A percentile compares a stretch with the other conserved stretches of the same genome.
Conservation (phyloP, 306 rosid genomes). For the Calophaca sinica region DNA sequence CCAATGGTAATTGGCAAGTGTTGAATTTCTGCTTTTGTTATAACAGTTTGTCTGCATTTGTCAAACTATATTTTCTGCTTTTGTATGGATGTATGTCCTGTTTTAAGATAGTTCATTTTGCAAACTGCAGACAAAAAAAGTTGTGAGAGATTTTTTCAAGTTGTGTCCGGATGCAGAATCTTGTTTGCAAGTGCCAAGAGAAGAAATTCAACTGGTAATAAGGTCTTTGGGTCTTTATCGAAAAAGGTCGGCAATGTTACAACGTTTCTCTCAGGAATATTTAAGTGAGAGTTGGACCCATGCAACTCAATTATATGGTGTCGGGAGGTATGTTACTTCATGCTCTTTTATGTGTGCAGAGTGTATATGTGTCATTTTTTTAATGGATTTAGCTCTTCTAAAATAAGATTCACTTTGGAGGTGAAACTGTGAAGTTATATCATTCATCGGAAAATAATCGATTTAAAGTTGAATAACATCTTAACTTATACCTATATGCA, state of each 20-base stretch:
- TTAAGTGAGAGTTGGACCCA: conserved; percentile 69
- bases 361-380: too few relatives aligned
- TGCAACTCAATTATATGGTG: conserved; percentile 76
- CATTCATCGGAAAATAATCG: background rate
- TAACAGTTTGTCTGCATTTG: too few relatives aligned
- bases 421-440: background rate
- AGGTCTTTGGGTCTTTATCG: conserved; percentile 60
- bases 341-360: background rate
- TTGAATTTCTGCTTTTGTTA: background rate
- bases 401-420: background rate
- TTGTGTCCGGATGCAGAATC: conserved; percentile 76
- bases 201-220: conserved; percentile 59
- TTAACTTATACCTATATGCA: background rate
- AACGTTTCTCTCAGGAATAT: conserved; percentile 68
- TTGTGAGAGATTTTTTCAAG: conserved; percentile 54
- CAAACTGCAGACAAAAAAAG: conserved; percentile 53
- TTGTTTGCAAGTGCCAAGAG: conserved; percentile 53
- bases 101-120: conserved; percentile 30
- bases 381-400: background rate
- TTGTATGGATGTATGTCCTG: background rate
- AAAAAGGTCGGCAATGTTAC: conserved; percentile 58
- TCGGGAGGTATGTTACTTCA: conserved; percentile 65
- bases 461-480: background rate
- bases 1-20: background rate
- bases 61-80: background rate